Evolutionary conservation across 1,284 basidiomycete species (phyloP), one percentile per base, ranked within the genome.

Genomic region (Laetiporus sulphureus): DNA sequence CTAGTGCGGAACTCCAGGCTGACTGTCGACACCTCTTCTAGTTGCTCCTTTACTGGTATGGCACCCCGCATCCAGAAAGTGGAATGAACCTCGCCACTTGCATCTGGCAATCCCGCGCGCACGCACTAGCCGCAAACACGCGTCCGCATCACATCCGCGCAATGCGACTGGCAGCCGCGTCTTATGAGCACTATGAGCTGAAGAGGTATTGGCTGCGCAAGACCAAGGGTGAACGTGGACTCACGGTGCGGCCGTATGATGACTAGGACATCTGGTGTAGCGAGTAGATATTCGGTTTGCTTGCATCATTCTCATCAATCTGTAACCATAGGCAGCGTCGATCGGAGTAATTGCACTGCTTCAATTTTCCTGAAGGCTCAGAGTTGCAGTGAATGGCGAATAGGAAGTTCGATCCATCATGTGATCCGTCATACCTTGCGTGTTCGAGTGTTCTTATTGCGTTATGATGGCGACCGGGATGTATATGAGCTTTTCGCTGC

Each of bases 1-100:
- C 27, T 29, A 24, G 16, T 32, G 36, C 56, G 37, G 44, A 34
- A 32, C 32, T 32, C 7, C 22, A 23, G 3, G 32, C 33, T 47
- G 20, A 11, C 38, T 53, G 35, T 36, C 24, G 22, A n/a, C 42
- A 36, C 32, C 25, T n/a, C n/a, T n/a, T n/a, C n/a, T 45, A 87
- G 83, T 67, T 90, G 22, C 74, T 90, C 40, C 66, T 88, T 53
- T 94, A 94, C 60, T 93, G 91, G 91, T 93, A 91, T 54, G 91
- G 91, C 18, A 75, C 83, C n/a, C 91, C 91, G 1, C 72, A 91
- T 53, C 69, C 70, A 35, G 56, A 67, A 16, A 83, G 82, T 0
- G 83, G 90, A 0, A 71, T 88, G 62, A 95, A 95, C 60, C 78
- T 94, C 39, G 91, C 92, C 2, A 94, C 91, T n/a, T 95, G 92